phyloP scores from a whole-genome alignment of 164 flowering plant species.

The Euptelea pleiosperma region DNA sequence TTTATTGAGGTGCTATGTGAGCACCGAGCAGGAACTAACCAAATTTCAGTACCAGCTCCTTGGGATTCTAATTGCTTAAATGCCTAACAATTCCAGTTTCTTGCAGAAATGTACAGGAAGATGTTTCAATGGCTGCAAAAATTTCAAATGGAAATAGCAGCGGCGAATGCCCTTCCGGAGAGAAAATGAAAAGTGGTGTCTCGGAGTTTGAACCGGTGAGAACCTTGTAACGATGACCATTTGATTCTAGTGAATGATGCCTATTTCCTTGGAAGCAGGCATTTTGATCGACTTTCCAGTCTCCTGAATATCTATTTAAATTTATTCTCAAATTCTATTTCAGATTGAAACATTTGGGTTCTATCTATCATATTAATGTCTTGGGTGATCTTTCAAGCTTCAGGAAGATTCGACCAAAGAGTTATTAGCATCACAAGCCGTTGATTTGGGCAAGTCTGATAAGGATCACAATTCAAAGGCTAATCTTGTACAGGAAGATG shows the following conservation, averaged over 20 bases:
- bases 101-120: conserved; percentile 59
- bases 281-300: background rate
- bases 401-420: conserved; percentile 50
- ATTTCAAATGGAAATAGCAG: conserved; percentile 43
- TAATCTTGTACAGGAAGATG: conserved; percentile 32
- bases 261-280: background rate
- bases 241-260: background rate
- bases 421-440: conserved; percentile 26
- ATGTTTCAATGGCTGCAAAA: conserved; percentile 44
- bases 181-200: conserved; percentile 38
- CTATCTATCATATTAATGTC: background rate
- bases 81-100: conserved; percentile 2
- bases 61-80: background rate
- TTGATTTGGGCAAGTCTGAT: conserved; percentile 31
- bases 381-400: conserved; percentile 12
- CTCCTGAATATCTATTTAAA: background rate
- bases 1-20: background rate
- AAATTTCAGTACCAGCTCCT: background rate
- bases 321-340: too few relatives aligned
- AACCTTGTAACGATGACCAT: conserved; percentile 7
- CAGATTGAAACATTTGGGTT: background rate
- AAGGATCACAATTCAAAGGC: conserved; percentile 29
- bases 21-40: too few relatives aligned
- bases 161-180: conserved; percentile 46
- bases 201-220: conserved; percentile 43